Evolutionary conservation across 306 rosid species (phyloP).

Genomic region (Cajanus cajan): DNA sequence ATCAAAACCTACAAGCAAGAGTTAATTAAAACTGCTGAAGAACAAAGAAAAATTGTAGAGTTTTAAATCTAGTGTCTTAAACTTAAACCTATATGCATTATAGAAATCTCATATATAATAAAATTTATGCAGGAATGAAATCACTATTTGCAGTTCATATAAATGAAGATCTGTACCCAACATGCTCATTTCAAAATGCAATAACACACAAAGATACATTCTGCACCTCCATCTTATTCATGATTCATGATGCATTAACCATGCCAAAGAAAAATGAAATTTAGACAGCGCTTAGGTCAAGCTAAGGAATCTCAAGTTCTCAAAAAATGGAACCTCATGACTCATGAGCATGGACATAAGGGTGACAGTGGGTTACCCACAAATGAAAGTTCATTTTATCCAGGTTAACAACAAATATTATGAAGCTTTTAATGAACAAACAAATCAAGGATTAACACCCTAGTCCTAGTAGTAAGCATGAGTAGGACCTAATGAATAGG

Average conservation of each 20-base stretch:
- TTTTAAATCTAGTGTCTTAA: constrained; percentile 4
- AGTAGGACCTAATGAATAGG: background rate
- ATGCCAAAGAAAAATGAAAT: background rate
- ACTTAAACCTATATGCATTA: constrained; percentile 6
- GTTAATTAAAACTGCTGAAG: constrained; percentile 18
- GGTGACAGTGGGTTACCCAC: background rate
- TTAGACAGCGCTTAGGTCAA: background rate
- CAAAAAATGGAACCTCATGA: background rate
- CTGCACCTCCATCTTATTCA: background rate
- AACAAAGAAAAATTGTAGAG: background rate
- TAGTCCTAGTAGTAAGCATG: constrained; percentile 15
- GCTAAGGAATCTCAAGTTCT: background rate
- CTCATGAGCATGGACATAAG: background rate
- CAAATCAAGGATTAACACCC: background rate
- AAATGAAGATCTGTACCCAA: background rate
- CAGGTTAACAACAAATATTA: background rate
- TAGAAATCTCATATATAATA: background rate
- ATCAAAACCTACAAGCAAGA: constrained; percentile 59
- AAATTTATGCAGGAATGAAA: background rate
- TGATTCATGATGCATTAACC: background rate
- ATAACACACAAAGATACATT: background rate
- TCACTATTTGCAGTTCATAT: background rate
- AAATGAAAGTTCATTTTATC: background rate
- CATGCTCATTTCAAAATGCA: background rate
- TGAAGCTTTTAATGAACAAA: constrained; percentile 11